These are phyloP conservation scores for Tuber umbilicatum DNA, from an alignment of 495 filamentous ascomycete genomes.

Conservation along the genomic window DNA sequence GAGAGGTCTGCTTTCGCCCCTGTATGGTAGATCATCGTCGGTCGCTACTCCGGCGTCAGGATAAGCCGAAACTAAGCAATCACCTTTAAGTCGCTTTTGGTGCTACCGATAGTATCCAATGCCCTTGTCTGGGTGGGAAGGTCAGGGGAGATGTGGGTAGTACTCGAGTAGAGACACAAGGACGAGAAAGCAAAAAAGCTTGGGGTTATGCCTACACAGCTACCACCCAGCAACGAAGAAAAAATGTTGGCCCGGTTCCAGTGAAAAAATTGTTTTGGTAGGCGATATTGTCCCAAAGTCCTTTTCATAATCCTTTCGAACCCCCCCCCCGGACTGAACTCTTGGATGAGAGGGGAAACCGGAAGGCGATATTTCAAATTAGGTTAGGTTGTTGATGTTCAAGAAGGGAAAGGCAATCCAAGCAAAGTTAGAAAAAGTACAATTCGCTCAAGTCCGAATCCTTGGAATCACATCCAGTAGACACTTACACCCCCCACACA, in stretches of 20 bases:
- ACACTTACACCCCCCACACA: neutral
- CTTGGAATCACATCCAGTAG: neutral
- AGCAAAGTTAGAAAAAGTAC: neutral
- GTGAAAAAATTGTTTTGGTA: neutral
- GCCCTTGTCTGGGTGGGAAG: neutral
- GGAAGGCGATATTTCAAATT: neutral
- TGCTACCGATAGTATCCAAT: neutral
- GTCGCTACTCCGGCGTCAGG: constrained; percentile 2
- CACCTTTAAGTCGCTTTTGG: neutral
- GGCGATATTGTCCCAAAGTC: neutral
- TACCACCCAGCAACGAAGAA: neutral
- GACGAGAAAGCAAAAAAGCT: neutral
- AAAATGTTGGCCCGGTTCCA: neutral
- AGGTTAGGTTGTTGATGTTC: neutral
- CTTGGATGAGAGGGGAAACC: neutral
- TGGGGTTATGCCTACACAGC: neutral
- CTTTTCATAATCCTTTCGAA: neutral
- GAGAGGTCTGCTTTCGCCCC: neutral
- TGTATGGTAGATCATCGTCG: neutral
- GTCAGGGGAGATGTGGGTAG: constrained; percentile 1
- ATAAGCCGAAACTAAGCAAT: neutral
- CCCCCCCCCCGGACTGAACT: neutral
- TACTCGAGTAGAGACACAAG: neutral
- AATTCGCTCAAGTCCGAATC: neutral
- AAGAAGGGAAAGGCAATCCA: neutral